These are phyloP conservation scores for Chaetomium strumarium DNA, from an alignment of 2,329 filamentous ascomycete species.

Conservation along the genomic window DNA sequence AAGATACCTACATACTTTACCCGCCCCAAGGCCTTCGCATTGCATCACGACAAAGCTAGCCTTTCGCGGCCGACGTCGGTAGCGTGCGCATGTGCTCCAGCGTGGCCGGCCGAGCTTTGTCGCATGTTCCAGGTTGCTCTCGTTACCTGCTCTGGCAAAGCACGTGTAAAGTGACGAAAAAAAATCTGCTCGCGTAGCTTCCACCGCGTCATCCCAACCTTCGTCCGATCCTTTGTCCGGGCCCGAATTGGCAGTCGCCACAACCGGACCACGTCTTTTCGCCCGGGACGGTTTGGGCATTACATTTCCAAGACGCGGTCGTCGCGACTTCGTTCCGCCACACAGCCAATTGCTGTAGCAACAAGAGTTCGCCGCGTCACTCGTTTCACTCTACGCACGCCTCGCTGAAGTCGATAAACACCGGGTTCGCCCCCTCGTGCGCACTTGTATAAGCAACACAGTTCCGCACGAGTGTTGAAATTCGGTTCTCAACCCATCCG, in stretches of 20 bases:
- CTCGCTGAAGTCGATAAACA: background rate
- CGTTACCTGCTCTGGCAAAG: conserved; percentile 13
- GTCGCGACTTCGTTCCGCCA: conserved; percentile 7
- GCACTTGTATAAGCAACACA: background rate
- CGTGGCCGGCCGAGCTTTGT: background rate
- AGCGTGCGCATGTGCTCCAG: background rate
- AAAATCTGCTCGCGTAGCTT: conserved; percentile 15
- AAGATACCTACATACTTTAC: background rate
- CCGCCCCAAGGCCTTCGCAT: background rate
- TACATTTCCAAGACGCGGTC: background rate
- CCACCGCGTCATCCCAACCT: conserved; percentile 10
- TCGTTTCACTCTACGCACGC: conserved; percentile 1
- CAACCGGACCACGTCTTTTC: background rate
- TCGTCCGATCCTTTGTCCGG: conserved; percentile 6
- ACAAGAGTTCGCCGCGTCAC: background rate
- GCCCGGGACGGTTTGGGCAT: too few species aligned
- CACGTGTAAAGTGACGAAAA: conserved; percentile 15
- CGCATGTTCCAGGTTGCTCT: background rate
- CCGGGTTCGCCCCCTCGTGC: background rate
- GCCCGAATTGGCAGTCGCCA: background rate
- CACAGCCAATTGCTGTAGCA: background rate
- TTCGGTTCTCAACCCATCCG: background rate
- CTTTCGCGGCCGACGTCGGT: background rate
- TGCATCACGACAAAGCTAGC: background rate
- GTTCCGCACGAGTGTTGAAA: background rate